Evolutionary conservation across 129 eudicot genomes (phyloP), one percentile per base, ranked within the genome.

Genomic region (Oenanthe sinensis): DNA sequence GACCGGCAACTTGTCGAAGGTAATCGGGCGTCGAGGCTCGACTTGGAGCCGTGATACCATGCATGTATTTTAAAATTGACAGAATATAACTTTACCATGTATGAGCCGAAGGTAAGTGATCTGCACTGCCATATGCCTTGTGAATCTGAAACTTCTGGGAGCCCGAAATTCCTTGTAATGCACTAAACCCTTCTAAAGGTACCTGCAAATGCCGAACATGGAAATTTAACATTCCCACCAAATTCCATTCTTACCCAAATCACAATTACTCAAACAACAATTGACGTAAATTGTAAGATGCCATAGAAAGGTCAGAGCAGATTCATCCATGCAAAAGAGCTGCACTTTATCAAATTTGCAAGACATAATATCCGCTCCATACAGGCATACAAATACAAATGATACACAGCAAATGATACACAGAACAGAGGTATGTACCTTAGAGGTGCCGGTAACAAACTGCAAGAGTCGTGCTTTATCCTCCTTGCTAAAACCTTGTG

Each of bases 381-480:
- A 24, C 60, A 12, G 4, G 15, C 43, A 75, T 16, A 69, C 44
- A 60, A 9, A 24, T 60, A n/a, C 15, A 60, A 1, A 44, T 4
- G 19, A 76, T 45, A 74, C 58, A 72, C 58, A 72, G 52, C 15
- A 60, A 1, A 44, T 4, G 19, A 76, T 45, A 74, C 58, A 72
- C 58, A 72, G 52, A 68, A 78, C 49, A 40, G 9, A 60, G 9
- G 58, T 67, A 67, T 30, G 42, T 84, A 92, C 99, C 97, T 96
- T 96, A 46, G 99, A 96, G 69, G 99, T 96, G 68, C 99, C 99
- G 12, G 99, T 96, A n/a, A 96, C 97, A 83, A 96, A 96, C 82
- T 96, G 99, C 65, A 96, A 84, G 40, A 96, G 87, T 54, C 99
- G 99, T 55, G 99, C 99, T 81, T 90, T 92, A n/a, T 96, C 99